Percentiles rank a stretch among this genome's conserved stretches.
These are phyloP conservation scores for Protea cynaroides DNA, from an alignment of 164 flowering plant genomes.

Conservation along the genomic window DNA sequence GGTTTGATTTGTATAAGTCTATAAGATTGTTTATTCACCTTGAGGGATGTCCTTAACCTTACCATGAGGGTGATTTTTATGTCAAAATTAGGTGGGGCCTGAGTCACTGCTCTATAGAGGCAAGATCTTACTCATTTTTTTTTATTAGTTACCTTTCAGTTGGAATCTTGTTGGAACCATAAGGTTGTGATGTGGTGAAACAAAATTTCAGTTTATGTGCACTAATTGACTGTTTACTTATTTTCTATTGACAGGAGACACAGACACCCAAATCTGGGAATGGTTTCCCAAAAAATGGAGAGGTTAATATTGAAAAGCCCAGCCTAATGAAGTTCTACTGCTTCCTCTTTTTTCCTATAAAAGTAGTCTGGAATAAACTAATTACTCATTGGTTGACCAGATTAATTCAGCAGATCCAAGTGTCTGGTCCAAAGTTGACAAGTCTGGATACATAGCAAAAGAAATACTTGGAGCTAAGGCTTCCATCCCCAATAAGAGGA, in stretches of 20 bases:
- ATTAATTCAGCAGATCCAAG: constrained; percentile 41
- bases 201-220: not conserved
- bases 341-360: constrained; percentile 14
- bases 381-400: constrained; percentile 30
- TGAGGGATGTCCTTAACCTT: too few relatives aligned
- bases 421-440: constrained; percentile 46
- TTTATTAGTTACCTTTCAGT: too few relatives aligned
- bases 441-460: constrained; percentile 51
- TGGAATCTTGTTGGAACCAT: too few relatives aligned
- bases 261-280: constrained; percentile 19
- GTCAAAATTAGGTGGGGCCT: too few relatives aligned
- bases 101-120: too few relatives aligned
- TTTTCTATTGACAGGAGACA: constrained; percentile 14
- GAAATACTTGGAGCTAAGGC: constrained; percentile 42
- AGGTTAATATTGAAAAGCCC: constrained; percentile 28
- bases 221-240: not conserved
- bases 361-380: constrained; percentile 13
- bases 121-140: too few relatives aligned
- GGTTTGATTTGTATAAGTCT: too few relatives aligned
- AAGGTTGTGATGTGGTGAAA: too few relatives aligned
- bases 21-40: too few relatives aligned
- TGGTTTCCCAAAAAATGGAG: constrained; percentile 30
- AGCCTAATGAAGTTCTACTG: constrained; percentile 19
- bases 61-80: too few relatives aligned
- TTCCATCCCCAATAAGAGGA: constrained; percentile 47